Evolutionary conservation across 805 yeast species (phyloP), one percentile per base, ranked within the genome.

Genomic region (Candida awuae): DNA sequence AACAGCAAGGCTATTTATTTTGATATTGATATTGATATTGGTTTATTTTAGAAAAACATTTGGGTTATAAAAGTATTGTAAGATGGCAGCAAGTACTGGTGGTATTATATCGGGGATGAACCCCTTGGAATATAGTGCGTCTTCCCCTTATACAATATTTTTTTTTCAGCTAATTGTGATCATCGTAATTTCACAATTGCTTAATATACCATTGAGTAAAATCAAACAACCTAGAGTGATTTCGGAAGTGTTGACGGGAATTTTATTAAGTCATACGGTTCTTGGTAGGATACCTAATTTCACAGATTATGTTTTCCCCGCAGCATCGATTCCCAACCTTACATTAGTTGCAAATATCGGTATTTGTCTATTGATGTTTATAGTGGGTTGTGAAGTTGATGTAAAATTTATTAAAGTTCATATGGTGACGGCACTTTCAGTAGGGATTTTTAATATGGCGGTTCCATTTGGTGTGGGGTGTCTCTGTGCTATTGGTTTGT

Each of bases 401-500:
- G 59, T 78, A 20, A 65, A 64, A 20, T 81, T 80, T 52, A 74
- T 84, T 45, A 71, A 65, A 48, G 77, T 72, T 43, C 75, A 84
- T 54, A 46, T 74, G 23, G 66, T 62, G 32, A 77, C 73, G 4
- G 90, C 94, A 0, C 44, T 79, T 4, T 59, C 76, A 2, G 88
- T 84, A 20, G 92, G 92, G 4, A 43, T 81, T 16, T 65, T 76
- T 39, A 80, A 81, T 47, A 77, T 84, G 77, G 80, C 82, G 3
- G 64, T 84, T 7, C 94, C 94, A 0, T 84, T 84, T 58, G 92
- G 82, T 0, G 66, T 81, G 38, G 94, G 94, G 1, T 80, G 84
- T 53, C 75, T 77, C 4, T 70, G 83, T 18, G 70, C 92, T 1
- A 67, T 70, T 18, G 92, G 92, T 0, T 55, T 84, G 22, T 83